These are phyloP conservation scores for Gossypium armourianum DNA, from an alignment of 441 rosid species.

Conservation along the genomic window DNA sequence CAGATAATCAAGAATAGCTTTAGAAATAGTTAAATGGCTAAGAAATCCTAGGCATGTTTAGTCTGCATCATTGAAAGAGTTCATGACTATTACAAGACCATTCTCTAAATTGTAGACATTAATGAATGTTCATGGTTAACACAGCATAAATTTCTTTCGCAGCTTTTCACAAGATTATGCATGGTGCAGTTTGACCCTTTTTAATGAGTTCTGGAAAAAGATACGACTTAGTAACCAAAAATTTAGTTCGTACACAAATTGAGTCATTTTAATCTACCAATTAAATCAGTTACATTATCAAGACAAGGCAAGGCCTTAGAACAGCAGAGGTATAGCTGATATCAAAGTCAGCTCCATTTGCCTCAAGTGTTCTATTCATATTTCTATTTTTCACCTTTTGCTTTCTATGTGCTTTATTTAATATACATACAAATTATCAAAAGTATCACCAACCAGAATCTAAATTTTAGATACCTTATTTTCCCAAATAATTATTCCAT, in stretches of 20 bases:
- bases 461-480: background rate
- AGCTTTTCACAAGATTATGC: background rate
- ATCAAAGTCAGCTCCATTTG: background rate
- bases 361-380: background rate
- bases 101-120: background rate
- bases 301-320: background rate
- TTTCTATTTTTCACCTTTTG: background rate
- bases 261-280: background rate
- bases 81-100: background rate
- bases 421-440: background rate
- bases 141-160: background rate
- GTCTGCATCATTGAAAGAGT: background rate
- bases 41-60: background rate
- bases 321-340: background rate
- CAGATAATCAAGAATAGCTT: constrained; percentile 7
- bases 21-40: constrained; percentile 8
- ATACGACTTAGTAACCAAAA: background rate
- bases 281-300: constrained; percentile 6
- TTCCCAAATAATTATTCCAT: background rate
- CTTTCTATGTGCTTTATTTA: background rate
- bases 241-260: background rate
- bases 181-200: background rate
- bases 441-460: background rate
- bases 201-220: background rate
- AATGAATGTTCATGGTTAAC: background rate